Evolutionary conservation across 805 yeast species (phyloP), one percentile per base, ranked within the genome.

Genomic region (Zygosaccharomyces lentus): DNA sequence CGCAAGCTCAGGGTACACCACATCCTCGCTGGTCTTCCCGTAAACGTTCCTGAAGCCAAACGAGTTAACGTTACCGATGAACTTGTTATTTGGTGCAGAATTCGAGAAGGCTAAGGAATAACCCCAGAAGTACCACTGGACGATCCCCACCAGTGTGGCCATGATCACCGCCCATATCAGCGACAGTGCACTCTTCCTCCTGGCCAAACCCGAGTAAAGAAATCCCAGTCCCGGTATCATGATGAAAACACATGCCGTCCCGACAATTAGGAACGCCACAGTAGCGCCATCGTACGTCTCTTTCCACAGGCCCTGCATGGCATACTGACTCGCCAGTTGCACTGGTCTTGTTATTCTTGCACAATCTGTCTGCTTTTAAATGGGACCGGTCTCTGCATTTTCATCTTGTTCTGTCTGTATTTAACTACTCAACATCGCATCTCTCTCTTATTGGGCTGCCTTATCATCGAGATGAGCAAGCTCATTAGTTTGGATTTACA

Each of bases 91-190:
- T 17, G 53, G 47, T 1, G 96, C 88, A 0, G 85, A 77, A n/a
- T 74, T 57, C 0, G 91, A 80, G 59, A 93, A 89, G 3, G 98
- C 95, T 35, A 91, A 68, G 0, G 96, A 87, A 64, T 87, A 90
- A n/a, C 96, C 97, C 96, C 98, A 93, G 63, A 91, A 88, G 66
- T 89, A 91, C 98, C 98, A 91, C 63, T 89, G 96, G 61, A 89
- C 79, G 44, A 80, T 74, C 1, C 85, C 88, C 6, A 88, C 80
- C 52, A 84, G 74, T 5, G 86, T 80, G 5, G 88, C 77, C 76
- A 82, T 77, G 34, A 87, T 63, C n/a, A 79, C 80, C 7, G 83
- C 79, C 85, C 95, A 87, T 25, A 89, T 81, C 77, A 87, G 77
- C 13, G 91, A 82, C 37, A 89, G 71, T 0, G 96, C 96, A n/a